A percentile compares a stretch with the other conserved stretches of the same genome.
Conservation (phyloP, 1,139 yeast genomes). For the Candida glucosophila region DNA sequence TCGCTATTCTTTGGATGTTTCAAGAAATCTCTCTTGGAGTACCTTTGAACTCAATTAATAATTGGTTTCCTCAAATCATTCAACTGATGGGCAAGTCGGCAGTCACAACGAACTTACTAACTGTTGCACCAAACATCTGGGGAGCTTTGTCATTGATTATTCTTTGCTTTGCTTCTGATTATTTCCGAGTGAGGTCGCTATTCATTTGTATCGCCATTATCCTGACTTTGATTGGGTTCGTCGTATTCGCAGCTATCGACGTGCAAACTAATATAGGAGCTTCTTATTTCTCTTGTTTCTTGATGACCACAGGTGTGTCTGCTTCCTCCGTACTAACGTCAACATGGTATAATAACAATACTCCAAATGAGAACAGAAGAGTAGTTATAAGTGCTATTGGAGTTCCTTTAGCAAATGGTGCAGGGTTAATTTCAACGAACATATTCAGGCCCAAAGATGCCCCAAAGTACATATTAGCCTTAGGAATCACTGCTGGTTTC, state of each 20-base stretch:
- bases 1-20: constrained; percentile 20
- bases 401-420: constrained; percentile 25
- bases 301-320: constrained; percentile 24
- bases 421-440: constrained; percentile 23
- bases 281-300: constrained; percentile 30
- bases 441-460: constrained; percentile 21
- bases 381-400: constrained; percentile 22
- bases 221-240: constrained; percentile 34
- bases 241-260: constrained; percentile 37
- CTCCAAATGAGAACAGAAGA: constrained; percentile 33
- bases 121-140: constrained; percentile 24
- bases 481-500: constrained; percentile 26
- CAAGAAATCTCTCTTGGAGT: constrained; percentile 39
- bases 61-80: constrained; percentile 35
- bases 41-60: constrained; percentile 38
- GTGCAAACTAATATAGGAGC: constrained; percentile 26
- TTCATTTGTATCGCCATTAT: constrained; percentile 30
- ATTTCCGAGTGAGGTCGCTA: constrained; percentile 18
- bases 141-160: constrained; percentile 18
- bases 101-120: constrained; percentile 19
- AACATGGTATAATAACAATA: constrained; percentile 45
- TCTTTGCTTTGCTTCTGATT: constrained; percentile 17
- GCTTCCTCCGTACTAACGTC: constrained; percentile 36
- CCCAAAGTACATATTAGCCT: constrained; percentile 21
- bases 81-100: constrained; percentile 19